phyloP scores from a whole-genome alignment of 495 filamentous ascomycete species.

The Friedmanniomyces simplex region DNA sequence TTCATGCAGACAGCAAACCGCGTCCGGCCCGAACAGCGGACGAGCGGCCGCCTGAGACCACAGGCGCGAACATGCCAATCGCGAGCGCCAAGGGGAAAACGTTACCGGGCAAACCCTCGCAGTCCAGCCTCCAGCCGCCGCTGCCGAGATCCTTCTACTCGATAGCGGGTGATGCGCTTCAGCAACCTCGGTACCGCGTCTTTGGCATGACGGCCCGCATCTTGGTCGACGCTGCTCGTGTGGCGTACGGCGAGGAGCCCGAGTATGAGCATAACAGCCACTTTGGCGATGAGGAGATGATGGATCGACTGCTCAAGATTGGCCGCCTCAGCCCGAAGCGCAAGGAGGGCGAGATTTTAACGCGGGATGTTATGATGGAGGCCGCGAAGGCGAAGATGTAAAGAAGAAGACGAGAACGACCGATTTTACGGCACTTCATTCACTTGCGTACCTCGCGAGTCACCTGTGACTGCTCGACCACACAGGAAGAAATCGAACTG shows the following conservation, averaged over 20 bases:
- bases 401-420: background rate
- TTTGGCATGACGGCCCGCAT: constrained; percentile 91
- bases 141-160: constrained; percentile 14
- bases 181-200: constrained; percentile 54
- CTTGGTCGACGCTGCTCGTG: constrained; percentile 69
- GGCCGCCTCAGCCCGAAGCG: constrained; percentile 51
- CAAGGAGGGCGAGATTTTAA: constrained; percentile 43
- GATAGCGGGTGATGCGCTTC: constrained; percentile 27
- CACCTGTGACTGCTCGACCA: too few relatives aligned
- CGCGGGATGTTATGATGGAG: constrained; percentile 47
- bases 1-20: constrained; percentile 28
- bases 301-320: constrained; percentile 47
- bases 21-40: background rate
- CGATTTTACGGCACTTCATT: background rate
- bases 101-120: constrained; percentile 1
- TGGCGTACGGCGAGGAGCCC: constrained; percentile 71
- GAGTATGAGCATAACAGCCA: constrained; percentile 75
- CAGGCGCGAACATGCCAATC: background rate
- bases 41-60: background rate
- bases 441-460: too few relatives aligned
- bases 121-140: constrained; percentile 14
- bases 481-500: too few relatives aligned
- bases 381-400: constrained; percentile 42
- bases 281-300: constrained; percentile 71
- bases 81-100: background rate